Percentiles rank a stretch among this genome's conserved stretches.
Conservation (phyloP, 164 flowering plant genomes). For the Hamamelis virginiana region DNA sequence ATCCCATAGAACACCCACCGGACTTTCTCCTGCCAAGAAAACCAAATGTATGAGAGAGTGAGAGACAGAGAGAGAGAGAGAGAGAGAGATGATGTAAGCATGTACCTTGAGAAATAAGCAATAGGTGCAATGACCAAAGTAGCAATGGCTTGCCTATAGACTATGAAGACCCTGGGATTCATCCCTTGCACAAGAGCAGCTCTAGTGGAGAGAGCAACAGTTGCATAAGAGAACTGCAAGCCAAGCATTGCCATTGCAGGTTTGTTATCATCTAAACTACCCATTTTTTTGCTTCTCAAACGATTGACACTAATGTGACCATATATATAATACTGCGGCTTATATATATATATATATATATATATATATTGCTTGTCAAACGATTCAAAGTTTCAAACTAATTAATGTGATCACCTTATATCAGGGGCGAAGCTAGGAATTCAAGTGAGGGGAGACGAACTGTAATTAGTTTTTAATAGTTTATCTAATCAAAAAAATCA, state of each 20-base stretch:
- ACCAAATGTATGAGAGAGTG: neutral
- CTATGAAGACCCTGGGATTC: conserved; percentile 64
- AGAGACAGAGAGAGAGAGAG: conserved; percentile 16
- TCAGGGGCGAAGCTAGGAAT: too few relatives aligned
- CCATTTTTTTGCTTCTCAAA: conserved; percentile 19
- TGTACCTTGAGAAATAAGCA: conserved; percentile 45
- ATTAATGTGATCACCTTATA: too few relatives aligned
- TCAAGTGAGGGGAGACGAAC: too few relatives aligned
- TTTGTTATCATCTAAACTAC: conserved; percentile 25
- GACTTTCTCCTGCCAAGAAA: conserved; percentile 28
- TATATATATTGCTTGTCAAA: too few relatives aligned
- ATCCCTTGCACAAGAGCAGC: conserved; percentile 59
- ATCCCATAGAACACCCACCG: conserved; percentile 22
- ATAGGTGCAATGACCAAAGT: conserved; percentile 54
- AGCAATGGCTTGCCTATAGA: conserved; percentile 70
- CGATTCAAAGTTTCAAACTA: too few relatives aligned
- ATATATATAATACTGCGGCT: too few relatives aligned
- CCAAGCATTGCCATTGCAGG: conserved; percentile 48
- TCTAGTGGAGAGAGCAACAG: conserved; percentile 41
- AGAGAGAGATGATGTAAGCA: conserved; percentile 4
- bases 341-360: too few relatives aligned
- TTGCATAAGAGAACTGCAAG: conserved; percentile 51
- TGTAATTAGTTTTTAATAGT: too few relatives aligned
- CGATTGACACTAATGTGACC: neutral
- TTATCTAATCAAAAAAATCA: too few relatives aligned